These are phyloP conservation scores for Yamadazyma friedrichii DNA, from an alignment of 1,139 yeast species.

Conservation along the genomic window DNA sequence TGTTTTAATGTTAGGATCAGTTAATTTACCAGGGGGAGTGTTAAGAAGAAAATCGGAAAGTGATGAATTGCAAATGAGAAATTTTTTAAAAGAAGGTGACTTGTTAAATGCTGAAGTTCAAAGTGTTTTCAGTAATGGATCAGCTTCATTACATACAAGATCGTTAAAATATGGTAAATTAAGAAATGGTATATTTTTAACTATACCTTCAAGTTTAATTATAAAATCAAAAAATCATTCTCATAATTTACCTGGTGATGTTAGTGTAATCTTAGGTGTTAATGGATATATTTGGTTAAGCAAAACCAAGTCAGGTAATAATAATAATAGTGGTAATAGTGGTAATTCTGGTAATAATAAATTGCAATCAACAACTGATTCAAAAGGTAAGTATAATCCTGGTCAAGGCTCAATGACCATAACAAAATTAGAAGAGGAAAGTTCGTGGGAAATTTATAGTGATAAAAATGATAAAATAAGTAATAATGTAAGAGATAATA, in stretches of 20 bases:
- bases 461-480: constrained; percentile 80
- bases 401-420: constrained; percentile 68
- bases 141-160: constrained; percentile 92
- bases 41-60: constrained; percentile 89
- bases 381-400: constrained; percentile 50
- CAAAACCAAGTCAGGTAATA: constrained; percentile 48
- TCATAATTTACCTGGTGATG: constrained; percentile 85
- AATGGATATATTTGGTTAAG: constrained; percentile 94
- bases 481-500: constrained; percentile 61
- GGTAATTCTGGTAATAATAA: constrained; percentile 24
- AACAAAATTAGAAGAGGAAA: constrained; percentile 88
- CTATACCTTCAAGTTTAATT: constrained; percentile 79
- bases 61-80: constrained; percentile 96
- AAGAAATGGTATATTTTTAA: constrained; percentile 81
- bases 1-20: constrained; percentile 88
- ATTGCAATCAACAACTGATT: constrained; percentile 37
- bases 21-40: constrained; percentile 96
- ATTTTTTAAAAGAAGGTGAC: constrained; percentile 95
- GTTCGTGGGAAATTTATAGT: constrained; percentile 93
- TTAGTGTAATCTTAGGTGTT: constrained; percentile 86
- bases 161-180: constrained; percentile 93
- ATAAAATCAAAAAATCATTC: constrained; percentile 85
- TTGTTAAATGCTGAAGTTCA: constrained; percentile 95
- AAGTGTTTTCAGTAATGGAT: constrained; percentile 82
- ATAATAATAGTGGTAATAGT: constrained; percentile 19